Evolutionary conservation across 768 basidiomycete genomes (phyloP), one percentile per base, ranked within the genome.

Genomic region (Cystobasidiopsis lactophilus): DNA sequence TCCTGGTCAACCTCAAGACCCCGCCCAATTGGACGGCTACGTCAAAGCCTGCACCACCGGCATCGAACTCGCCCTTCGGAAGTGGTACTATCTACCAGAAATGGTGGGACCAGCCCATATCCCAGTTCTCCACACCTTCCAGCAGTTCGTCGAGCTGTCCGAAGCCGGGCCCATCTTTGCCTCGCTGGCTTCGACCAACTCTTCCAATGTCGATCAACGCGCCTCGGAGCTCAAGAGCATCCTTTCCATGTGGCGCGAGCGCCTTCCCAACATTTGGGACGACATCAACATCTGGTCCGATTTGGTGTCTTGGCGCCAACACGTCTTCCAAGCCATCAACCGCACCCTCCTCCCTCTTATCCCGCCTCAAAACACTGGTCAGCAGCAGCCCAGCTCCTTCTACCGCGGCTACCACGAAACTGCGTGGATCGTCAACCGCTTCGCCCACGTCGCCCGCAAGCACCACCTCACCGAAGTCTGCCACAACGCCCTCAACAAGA

Each of bases 381-480:
- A 56, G 19, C 24, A 24, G 40, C 45, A 47, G n/a, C 80, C 74
- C 54, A 70, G 78, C 39, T 82, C 78, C 62, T 91, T 88, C 5
- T 96, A 85, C 65, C 77, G 93, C 48, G 93, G 93, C 7, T 95
- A 85, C 66, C 93, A 99, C 64, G 93, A 99, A 70, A 96, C 88
- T 0, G 93, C 93, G 5, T 99, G 93, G 93, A 96, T 93, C 64
- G 95, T 96, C 71, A 99, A 99, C 65, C 80, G 93, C 16, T 96
- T 98, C 63, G 93, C 93, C 9, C 91, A 98, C 68, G 88, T 95
- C 51, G 93, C 93, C 21, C 75, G 93, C 53, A 91, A 96, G 68
- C 93, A 99, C 63, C 83, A 89, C 56, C 74, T 98, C 5, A 73
- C 89, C 41, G 93, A 98, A 45, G 93, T 93, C 38, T 96, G 93